Evolutionary conservation across 164 flowering plant species (phyloP), one percentile per base, ranked within the genome.

Genomic region (Annona squamosa): DNA sequence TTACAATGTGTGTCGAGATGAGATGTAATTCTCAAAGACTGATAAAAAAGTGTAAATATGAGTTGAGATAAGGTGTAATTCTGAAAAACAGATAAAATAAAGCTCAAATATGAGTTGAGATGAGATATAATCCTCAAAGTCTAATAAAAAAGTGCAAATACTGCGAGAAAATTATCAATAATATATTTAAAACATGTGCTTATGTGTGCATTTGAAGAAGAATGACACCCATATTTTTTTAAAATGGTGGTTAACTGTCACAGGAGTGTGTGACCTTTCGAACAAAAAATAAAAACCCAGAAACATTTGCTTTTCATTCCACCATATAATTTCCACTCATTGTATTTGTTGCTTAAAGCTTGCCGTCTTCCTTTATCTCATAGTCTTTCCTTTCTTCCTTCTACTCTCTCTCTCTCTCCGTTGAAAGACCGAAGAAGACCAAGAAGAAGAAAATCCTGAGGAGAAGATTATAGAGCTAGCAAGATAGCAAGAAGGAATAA

Each of bases 341-440:
- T 85, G 74, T 82, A 81, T 83, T 84, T 84, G 86, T 86, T 88
- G 86, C 88, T 86, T 84, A 82, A 86, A 88, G 88, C 87, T 82
- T 82, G 74, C 72, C 72, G 65, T 52, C 63, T 63, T 69, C 71
- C 70, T 71, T 70, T 76, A 68, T 78, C 77, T 76, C 63, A 68
- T 26, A 63, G 71, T 6, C 76, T 74, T 66, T 59, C 79, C 46
- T 46, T 52, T 47, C 61, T 17, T 45, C 44, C 61, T 46, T 42
- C 19, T 5, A 48, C 62, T 37, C 19, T 63, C 67, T 45, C 19
- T 63, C 67, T 45, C 47, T 64, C 67, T 65, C 13, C 59, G 37
- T 52, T 52, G 52, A 64, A 73, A 56, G 63, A 69, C 59, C 45
- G 67, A 69, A 42, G 43, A 64, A 59, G 37, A 26, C 37, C 37